Evolutionary conservation across 2,329 filamentous ascomycete species (phyloP).

Genomic region (Diaporthe sp.): DNA sequence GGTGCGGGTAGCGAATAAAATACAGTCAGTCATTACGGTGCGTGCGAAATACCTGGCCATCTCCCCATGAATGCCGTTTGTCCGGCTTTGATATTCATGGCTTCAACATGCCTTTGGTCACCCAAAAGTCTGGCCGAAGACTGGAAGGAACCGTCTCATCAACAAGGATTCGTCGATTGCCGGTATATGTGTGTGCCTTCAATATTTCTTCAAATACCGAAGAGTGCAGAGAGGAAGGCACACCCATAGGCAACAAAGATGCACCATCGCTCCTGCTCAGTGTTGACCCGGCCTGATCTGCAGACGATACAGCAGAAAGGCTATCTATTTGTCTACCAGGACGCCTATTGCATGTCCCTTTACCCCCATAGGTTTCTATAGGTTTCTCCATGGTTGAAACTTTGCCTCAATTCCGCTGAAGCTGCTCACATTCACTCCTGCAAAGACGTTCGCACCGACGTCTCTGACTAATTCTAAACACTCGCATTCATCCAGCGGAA

Average conservation of each 20-base stretch:
- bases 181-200: too few species aligned
- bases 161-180: not conserved
- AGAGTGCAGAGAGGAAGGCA: too few species aligned
- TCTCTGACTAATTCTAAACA: not conserved
- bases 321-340: not conserved
- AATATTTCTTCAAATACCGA: too few species aligned
- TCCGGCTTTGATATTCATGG: not conserved
- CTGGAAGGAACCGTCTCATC: not conserved
- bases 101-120: not conserved
- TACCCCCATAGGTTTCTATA: too few species aligned
- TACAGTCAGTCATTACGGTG: constrained; percentile 20
- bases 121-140: too few species aligned
- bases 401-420: too few species aligned
- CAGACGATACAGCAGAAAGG: not conserved
- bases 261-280: not conserved
- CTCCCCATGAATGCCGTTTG: not conserved
- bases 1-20: constrained; percentile 14
- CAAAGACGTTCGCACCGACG: not conserved
- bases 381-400: not conserved
- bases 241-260: too few species aligned
- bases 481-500: not conserved
- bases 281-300: too few species aligned
- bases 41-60: too few species aligned
- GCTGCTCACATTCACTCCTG: not conserved
- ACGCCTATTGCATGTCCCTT: not conserved